These are phyloP conservation scores for Vigna trinervia DNA, from an alignment of 306 rosid genomes.

Conservation along the genomic window DNA sequence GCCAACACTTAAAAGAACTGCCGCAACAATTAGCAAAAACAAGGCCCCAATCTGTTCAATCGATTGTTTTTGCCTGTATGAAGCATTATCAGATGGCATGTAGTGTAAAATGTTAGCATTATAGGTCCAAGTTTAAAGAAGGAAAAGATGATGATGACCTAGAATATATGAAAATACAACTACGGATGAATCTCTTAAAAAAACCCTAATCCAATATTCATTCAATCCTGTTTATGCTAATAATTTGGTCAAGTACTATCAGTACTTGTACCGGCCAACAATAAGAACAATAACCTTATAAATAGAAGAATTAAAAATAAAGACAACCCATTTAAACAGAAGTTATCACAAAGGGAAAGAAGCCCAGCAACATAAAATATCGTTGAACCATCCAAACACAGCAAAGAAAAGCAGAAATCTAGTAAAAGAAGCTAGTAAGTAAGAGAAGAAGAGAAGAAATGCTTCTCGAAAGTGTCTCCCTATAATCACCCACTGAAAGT, in stretches of 20 bases:
- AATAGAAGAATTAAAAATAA: background rate
- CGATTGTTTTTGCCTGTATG: conserved; percentile 88
- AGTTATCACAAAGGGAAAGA: conserved; percentile 5
- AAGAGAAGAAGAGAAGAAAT: conserved; percentile 18
- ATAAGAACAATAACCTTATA: background rate
- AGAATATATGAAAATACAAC: conserved; percentile 18
- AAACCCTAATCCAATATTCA: background rate
- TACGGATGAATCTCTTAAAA: background rate
- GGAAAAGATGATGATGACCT: conserved; percentile 5
- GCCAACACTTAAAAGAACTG: conserved; percentile 88
- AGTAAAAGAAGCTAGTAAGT: background rate
- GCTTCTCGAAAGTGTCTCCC: conserved; percentile 8
- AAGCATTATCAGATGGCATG: conserved; percentile 46
- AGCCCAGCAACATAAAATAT: background rate
- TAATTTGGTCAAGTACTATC: conserved; percentile 14
- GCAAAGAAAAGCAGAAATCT: background rate
- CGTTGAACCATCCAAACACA: conserved; percentile 23
- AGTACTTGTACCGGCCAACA: conserved; percentile 6
- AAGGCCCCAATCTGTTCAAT: conserved; percentile 94
- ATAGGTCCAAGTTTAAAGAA: conserved; percentile 24
- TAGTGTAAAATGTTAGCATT: conserved; percentile 21
- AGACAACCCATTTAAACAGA: conserved; percentile 9
- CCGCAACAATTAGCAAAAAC: conserved; percentile 82
- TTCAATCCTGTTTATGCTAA: background rate
- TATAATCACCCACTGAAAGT: background rate